Evolutionary conservation across 2,329 filamentous ascomycete species (phyloP), one percentile per base, ranked within the genome.

Genomic region (Sphaceloma murrayae): DNA sequence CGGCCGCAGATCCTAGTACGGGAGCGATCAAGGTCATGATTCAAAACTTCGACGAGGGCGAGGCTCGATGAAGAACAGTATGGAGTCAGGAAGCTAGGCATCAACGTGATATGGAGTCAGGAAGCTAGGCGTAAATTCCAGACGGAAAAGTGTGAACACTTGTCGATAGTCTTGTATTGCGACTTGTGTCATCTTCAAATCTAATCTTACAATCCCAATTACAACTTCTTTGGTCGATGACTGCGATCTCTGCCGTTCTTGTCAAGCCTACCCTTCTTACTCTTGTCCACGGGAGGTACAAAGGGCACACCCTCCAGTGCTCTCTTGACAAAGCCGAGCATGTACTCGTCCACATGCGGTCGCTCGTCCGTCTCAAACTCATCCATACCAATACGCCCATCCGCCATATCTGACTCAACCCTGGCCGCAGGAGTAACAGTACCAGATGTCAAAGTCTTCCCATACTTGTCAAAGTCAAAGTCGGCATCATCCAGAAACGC

Each of bases 1-100:
- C 85, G 30, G 86, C 88, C 14, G 78, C 83, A 6, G 79, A 95
- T 64, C 81, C 86, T 29, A 87, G 82, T 71, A 94, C 84, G 42
- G 88, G 89, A 5, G 86, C 88, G n/a, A 95, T 96, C 66, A 96
- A 96, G 73, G 88, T 95, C 49, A 83, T 87, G 74, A 95, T 95
- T 58, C 85, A 88, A 70, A 86, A 76, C 56, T 60, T 67, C 54
- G 62, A 63, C 6, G 59, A 60, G 31, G 58, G 60, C 5, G 60
- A 62, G 53, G 36, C 34, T 10, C 33, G 32, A 19, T 51, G 32
- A 43, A 8, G 31, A 11, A 33, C 17, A 14, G 31, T 11, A 5
- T 33, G 31, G 3, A 18, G 31, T 5, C n/a, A 14, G 8, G 29
- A 14, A 31, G 29, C 29, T 11, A 31, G 5, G n/a, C n/a, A n/a